Conservation (phyloP, 257 asterid species). For the Solanum habrochaites region DNA sequence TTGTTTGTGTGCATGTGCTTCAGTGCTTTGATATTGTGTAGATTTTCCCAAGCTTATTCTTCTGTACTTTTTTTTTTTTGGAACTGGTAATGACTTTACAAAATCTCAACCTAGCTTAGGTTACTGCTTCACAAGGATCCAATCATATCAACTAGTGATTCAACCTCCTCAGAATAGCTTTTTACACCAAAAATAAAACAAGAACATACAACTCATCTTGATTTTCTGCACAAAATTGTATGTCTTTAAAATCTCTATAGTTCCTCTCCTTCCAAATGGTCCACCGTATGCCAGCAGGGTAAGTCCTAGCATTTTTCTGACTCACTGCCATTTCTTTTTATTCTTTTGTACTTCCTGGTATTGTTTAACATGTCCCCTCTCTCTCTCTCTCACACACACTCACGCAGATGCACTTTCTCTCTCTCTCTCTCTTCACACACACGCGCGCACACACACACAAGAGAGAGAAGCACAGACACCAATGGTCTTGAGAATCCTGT, state of each 20-base stretch:
- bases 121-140: background rate
- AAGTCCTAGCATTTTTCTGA: background rate
- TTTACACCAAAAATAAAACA: background rate
- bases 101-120: background rate
- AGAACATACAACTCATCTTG: background rate
- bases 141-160: background rate
- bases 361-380: background rate
- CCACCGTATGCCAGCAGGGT: background rate
- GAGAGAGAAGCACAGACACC: background rate
- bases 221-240: background rate
- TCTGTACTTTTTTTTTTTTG: background rate
- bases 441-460: background rate
- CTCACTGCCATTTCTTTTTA: background rate
- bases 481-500: background rate
- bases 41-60: background rate
- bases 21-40: background rate
- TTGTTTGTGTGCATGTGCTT: background rate
- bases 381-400: background rate
- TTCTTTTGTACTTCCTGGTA: background rate
- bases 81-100: background rate
- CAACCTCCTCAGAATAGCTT: background rate
- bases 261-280: background rate
- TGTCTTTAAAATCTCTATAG: background rate
- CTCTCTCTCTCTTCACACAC: background rate
- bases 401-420: no score